A percentile compares a stretch with the other conserved stretches of the same genome.
These are phyloP conservation scores for Hymenoscyphus scutula DNA, from an alignment of 2,329 filamentous ascomycete species.

Conservation along the genomic window DNA sequence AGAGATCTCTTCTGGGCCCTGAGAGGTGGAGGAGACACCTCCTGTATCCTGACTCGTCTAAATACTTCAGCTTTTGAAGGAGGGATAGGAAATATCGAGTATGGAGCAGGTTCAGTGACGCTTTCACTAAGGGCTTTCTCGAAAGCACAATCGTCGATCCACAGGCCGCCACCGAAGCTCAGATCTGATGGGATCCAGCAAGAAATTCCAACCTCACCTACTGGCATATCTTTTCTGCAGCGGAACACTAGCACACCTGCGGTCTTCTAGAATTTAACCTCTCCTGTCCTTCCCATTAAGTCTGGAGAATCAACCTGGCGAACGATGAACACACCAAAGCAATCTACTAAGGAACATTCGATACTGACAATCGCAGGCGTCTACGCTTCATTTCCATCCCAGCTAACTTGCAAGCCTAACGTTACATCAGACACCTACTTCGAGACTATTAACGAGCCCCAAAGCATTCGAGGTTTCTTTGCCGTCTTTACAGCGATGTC, in stretches of 20 bases:
- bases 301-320: conserved; percentile 12
- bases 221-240: conserved; percentile 19
- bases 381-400: conserved; percentile 20
- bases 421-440: conserved; percentile 25
- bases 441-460: conserved; percentile 14
- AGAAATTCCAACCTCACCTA: conserved; percentile 7
- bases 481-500: conserved; percentile 17
- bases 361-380: conserved; percentile 8
- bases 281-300: conserved; percentile 9
- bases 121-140: conserved; percentile 12
- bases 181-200: conserved; percentile 6
- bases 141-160: conserved; percentile 11
- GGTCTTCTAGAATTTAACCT: conserved; percentile 18
- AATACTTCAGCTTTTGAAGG: conserved; percentile 16
- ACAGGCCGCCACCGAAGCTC: conserved; percentile 8
- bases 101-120: conserved; percentile 7
- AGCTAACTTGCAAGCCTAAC: conserved; percentile 20
- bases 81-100: conserved; percentile 19
- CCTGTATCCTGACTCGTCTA: conserved; percentile 49
- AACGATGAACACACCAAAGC: conserved; percentile 10
- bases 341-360: conserved; percentile 11
- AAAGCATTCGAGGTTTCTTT: conserved; percentile 17
- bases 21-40: conserved; percentile 46
- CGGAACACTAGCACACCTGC: conserved; percentile 13
- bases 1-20: conserved; percentile 43